Evolutionary conservation across 345 rosid genomes (phyloP), one percentile per base, ranked within the genome.

Genomic region (Brassica rapa): DNA sequence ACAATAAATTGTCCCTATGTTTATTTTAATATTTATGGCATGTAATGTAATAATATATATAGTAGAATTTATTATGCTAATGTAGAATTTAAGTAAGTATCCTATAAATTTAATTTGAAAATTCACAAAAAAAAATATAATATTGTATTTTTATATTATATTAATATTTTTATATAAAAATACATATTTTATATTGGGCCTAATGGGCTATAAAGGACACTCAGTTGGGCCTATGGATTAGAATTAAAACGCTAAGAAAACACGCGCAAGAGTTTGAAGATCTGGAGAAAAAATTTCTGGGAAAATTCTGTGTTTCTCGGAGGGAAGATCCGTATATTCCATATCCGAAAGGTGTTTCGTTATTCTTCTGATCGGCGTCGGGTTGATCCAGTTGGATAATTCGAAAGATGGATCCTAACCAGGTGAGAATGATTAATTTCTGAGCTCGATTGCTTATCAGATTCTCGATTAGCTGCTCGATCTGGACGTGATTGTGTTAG

Each of bases 391-490:
- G 30, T 75, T 10, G 71, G 80, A 60, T 75, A 41, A 27, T 46
- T 57, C 64, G 46, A 66, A 60, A 70, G 68, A 80, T 80, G 83
- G 83, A 80, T 57, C 77, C 83, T 41, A 80, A 80, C 15, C 83
- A 80, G 83, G 83, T 80, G 59, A 63, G 59, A 63, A 14, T 74
- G 60, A 25, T 41, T 74, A 9, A 35, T 69, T 55, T 70, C 39
- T 30, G 63, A 80, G 72, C 37, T 75, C 32, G 80, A 64, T 80
- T 70, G 73, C 27, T 11, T 32, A 53, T 57, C 39, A 15, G 64
- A 70, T 27, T 51, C 35, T 37, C 3, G 19, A 64, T 63, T 33
- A 80, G 0, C 60, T 4, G 14, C 32, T 65, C 49, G 83, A 80
- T 80, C 80, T 75, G 77, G 35, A 59, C 0, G 27, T 43, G 35